phyloP scores from a whole-genome alignment of 192 early-diverging fungal species.

The Dispira parvispora region DNA sequence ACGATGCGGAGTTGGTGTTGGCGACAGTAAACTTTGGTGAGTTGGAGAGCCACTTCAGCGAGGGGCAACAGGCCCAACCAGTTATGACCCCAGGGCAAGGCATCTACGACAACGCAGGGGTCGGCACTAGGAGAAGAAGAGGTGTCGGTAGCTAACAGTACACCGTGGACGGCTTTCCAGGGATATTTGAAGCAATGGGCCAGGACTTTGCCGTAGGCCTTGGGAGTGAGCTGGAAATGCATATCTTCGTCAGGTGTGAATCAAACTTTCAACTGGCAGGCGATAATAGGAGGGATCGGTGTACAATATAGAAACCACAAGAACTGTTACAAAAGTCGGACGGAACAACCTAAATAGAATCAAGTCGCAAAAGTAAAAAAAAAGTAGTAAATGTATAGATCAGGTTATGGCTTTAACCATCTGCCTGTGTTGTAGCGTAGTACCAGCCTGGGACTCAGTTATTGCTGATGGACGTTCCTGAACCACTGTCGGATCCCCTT shows the following conservation, averaged over 20 bases:
- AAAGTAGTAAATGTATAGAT: background rate
- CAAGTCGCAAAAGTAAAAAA: background rate
- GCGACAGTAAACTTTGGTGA: conserved; percentile 44
- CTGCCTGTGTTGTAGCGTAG: no score
- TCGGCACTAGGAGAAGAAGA: conserved; percentile 17
- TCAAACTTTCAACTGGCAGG: background rate
- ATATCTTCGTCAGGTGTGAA: background rate
- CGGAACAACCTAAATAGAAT: background rate
- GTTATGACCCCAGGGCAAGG: conserved; percentile 71
- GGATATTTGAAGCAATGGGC: conserved; percentile 77
- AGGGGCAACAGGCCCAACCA: conserved; percentile 64
- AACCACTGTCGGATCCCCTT: no score
- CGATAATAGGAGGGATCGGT: background rate
- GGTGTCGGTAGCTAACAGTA: conserved; percentile 37
- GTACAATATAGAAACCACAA: background rate
- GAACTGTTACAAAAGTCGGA: background rate
- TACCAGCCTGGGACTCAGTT: no score
- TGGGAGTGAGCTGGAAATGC: conserved; percentile 20
- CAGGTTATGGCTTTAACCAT: no score
- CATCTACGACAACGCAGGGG: conserved; percentile 35
- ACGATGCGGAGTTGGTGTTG: conserved; percentile 30
- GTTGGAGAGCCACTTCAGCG: conserved; percentile 70
- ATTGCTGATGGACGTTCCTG: no score
- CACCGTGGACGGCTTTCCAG: conserved; percentile 51
- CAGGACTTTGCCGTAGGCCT: conserved; percentile 57